Evolutionary conservation across 768 basidiomycete species (phyloP), one percentile per base, ranked within the genome.

Genomic region (Dentipellis fragilis): DNA sequence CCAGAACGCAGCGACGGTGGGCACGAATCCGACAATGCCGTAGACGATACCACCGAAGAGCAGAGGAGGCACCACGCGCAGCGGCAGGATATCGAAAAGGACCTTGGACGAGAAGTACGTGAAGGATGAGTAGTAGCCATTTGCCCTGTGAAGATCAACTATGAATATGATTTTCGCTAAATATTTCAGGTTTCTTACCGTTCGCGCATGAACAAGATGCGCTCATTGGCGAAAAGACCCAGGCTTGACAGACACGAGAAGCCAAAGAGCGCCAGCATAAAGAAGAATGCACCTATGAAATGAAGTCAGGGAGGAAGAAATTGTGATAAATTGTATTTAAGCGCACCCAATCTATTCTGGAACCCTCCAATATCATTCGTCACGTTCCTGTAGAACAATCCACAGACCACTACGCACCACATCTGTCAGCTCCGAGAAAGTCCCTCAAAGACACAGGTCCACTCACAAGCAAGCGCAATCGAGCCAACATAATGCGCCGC

Each of bases 201-300:
- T 70, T 99, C 96, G n/a, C 96, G 85, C 83, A 97, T 97, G 74
- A 98, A 99, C 50, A 99, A 71, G 56, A 98, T 85, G 46, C 96
- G 80, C 65, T 99, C 96, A 62, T 91, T 93, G 5, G 96, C 90
- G 66, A 99, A 98, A 51, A 96, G 71, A 3, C 92, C 89, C 51
- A 99, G 73, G 54, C 94, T 97, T 10, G 93, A 93, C 55, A 99
- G 71, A 66, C 93, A 95, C 4, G 95, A 95, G 72, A 99, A 98
- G 2, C 93, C 96, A 62, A 99, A 98, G 9, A 99, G 74, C 1
- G 93, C 85, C n/a, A 99, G 75, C 3, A 93, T 86, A 72, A 99
- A 99, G 76, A 99, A 94, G 81, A 98, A 97, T 53, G 97, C 79
- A 9, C 94, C 90, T 81, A 69, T 1, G 39, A n/a, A n/a, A 35